Conservation (phyloP, 306 rosid genomes). For the Fragaria iinumae region DNA sequence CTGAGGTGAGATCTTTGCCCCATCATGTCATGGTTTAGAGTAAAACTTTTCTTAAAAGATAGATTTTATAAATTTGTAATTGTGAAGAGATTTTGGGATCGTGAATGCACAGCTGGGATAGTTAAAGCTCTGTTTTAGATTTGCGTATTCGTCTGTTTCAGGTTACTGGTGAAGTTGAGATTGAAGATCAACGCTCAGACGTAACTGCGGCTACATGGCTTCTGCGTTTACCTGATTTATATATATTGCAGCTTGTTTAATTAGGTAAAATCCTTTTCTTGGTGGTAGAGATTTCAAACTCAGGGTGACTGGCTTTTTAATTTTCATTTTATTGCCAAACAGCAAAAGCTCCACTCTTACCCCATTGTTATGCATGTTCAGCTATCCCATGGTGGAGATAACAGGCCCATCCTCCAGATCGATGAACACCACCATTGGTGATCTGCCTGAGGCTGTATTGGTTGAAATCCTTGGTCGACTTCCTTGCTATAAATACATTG, state of each 20-base stretch:
- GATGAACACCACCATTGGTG: not conserved
- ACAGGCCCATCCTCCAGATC: not conserved
- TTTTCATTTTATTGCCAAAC: not conserved
- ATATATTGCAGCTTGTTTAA: not conserved
- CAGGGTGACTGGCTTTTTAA: not conserved
- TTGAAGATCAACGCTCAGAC: not conserved
- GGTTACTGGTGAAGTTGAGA: not conserved
- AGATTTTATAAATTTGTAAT: no score
- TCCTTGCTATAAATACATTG: not conserved
- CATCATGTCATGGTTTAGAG: no score
- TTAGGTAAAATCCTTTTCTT: no score
- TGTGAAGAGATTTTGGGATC: no score
- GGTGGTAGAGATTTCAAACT: not conserved
- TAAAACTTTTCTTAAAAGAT: no score
- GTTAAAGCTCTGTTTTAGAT: no score
- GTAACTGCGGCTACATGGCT: not conserved
- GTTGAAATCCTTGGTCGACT: not conserved
- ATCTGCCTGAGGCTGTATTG: not conserved
- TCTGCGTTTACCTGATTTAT: not conserved
- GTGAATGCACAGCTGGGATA: no score
- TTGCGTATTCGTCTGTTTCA: not conserved
- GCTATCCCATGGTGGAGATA: not conserved
- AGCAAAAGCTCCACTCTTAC: not conserved
- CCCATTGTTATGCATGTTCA: not conserved
- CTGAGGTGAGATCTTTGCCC: no score